These are phyloP conservation scores for Ophiostoma pallidulum DNA, from an alignment of 2,329 filamentous ascomycete genomes.

Conservation along the genomic window DNA sequence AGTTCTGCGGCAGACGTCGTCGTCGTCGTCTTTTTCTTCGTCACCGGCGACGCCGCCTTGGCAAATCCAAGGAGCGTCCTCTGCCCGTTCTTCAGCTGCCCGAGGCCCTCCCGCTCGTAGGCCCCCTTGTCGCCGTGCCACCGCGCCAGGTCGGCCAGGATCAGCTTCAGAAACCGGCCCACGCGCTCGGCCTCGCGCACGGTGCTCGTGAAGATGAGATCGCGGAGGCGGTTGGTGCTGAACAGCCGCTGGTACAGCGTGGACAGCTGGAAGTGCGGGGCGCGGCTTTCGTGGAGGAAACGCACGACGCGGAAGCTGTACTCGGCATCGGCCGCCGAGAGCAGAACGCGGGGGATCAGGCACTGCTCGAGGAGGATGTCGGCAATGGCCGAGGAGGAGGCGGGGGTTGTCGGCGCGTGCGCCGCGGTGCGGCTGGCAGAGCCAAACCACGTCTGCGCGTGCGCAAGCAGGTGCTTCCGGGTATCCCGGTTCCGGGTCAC, in stretches of 20 bases:
- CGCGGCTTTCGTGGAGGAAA: slow-evolving; percentile 74
- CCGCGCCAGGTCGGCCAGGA: slow-evolving; percentile 65
- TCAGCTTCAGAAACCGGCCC: slow-evolving; percentile 79
- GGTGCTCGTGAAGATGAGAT: slow-evolving; percentile 81
- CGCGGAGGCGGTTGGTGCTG: slow-evolving; percentile 67
- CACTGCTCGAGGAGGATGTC: slow-evolving; percentile 80
- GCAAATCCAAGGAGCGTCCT: slow-evolving; percentile 65
- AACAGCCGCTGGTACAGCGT: slow-evolving; percentile 79
- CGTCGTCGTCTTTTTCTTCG: background rate
- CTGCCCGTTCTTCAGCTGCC: slow-evolving; percentile 43
- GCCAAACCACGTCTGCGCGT: slow-evolving; percentile 72
- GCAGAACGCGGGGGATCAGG: slow-evolving; percentile 74
- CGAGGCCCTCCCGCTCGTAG: slow-evolving; percentile 78
- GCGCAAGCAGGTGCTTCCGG: slow-evolving; percentile 59
- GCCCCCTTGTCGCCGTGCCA: slow-evolving; percentile 73
- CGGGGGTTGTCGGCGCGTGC: slow-evolving; percentile 33
- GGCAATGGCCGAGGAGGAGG: slow-evolving; percentile 51
- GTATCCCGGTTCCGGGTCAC: slow-evolving; percentile 58
- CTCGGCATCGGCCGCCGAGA: slow-evolving; percentile 80
- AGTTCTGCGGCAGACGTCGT: background rate
- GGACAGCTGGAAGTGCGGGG: slow-evolving; percentile 78
- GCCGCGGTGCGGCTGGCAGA: slow-evolving; percentile 30
- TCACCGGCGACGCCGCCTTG: slow-evolving; percentile 27
- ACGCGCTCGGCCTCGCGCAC: slow-evolving; percentile 86
- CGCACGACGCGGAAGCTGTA: slow-evolving; percentile 82